phyloP scores from a whole-genome alignment of 257 asterid species.

The Vinca minor region DNA sequence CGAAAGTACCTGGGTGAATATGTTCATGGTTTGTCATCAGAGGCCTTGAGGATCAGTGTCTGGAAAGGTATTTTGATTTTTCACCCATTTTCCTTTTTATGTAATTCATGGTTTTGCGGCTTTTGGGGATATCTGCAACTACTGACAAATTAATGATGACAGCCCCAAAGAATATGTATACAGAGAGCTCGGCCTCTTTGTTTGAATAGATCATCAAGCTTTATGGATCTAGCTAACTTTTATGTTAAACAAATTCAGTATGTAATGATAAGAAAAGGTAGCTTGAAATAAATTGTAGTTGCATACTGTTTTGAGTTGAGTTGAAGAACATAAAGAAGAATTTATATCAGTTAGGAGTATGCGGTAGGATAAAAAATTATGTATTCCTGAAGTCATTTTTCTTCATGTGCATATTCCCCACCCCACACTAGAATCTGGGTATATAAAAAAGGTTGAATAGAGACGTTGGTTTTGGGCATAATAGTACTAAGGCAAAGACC shows the following conservation, averaged over 20 bases:
- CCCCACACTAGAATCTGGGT: background rate
- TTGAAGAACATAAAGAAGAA: background rate
- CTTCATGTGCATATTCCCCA: background rate
- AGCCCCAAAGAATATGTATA: background rate
- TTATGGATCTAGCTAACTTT: background rate
- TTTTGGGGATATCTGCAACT: no score
- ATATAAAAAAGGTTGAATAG: background rate
- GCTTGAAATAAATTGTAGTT: background rate
- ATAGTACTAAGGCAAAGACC: background rate
- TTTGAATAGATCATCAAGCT: background rate
- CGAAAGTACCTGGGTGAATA: conserved; percentile 97
- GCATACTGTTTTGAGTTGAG: background rate
- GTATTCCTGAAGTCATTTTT: background rate
- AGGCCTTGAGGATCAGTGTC: conserved; percentile 93
- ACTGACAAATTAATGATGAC: background rate
- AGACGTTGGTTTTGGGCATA: background rate
- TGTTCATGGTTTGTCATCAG: conserved; percentile 95
- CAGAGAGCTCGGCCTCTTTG: background rate
- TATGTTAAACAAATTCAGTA: background rate
- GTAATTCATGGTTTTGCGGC: no score
- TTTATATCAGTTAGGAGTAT: background rate
- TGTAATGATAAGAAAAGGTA: background rate
- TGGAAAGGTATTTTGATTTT: conserved; percentile 70
- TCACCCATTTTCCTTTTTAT: background rate
- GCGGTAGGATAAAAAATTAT: background rate